Conservation (phyloP, 2,329 filamentous ascomycete species). For the Verticillium zaregamsianum region DNA sequence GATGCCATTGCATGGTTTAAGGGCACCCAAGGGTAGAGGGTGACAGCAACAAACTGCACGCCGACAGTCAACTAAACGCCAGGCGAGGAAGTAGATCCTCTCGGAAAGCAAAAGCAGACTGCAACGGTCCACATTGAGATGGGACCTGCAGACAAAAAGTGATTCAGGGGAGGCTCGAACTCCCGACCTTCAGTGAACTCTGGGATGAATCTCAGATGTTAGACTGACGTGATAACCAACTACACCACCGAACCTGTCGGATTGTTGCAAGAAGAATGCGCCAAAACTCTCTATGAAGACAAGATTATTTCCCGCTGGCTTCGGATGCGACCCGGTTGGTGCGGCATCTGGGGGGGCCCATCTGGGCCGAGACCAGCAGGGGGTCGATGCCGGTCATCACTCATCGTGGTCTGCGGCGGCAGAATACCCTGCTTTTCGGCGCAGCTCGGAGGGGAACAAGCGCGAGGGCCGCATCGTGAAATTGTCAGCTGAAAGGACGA, state of each 20-base stretch:
- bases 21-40: too few species aligned
- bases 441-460: too few species aligned
- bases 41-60: too few species aligned
- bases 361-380: neutral
- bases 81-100: too few species aligned
- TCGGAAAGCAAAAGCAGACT: too few species aligned
- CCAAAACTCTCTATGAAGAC: neutral
- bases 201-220: slow-evolving; percentile 21
- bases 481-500: too few species aligned
- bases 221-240: slow-evolving; percentile 47
- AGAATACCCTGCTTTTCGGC: neutral
- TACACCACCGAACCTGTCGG: slow-evolving; percentile 19
- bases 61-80: too few species aligned
- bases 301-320: neutral
- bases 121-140: too few species aligned
- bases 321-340: neutral
- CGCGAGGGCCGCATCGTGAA: too few species aligned
- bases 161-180: slow-evolving; percentile 5
- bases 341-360: neutral
- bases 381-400: neutral
- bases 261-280: neutral
- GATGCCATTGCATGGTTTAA: too few species aligned
- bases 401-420: neutral
- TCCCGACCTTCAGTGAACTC: slow-evolving; percentile 20
- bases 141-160: neutral